Evolutionary conservation across 352 stramenopile genomes (phyloP).

Genomic region (Phytophthora foliorum): DNA sequence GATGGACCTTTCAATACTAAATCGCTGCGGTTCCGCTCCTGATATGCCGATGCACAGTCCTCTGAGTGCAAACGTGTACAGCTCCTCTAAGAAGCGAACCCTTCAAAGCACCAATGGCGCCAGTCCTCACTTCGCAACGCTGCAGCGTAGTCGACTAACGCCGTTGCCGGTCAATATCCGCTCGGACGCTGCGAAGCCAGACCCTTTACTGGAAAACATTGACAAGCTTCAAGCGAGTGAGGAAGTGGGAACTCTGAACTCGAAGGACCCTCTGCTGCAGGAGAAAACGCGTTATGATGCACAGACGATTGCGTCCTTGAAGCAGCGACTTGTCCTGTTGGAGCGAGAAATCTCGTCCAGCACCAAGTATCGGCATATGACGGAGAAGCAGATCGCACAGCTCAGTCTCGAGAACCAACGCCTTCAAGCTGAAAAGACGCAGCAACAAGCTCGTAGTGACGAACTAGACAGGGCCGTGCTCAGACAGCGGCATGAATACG

Average conservation of each 20-base stretch:
- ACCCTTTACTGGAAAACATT: conserved; percentile 6
- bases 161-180: conserved; percentile 65
- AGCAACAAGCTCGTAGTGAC: conserved; percentile 49
- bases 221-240: conserved; percentile 2
- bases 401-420: conserved; percentile 52
- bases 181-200: conserved; percentile 40
- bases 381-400: conserved; percentile 52
- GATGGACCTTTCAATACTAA: conserved; percentile 55
- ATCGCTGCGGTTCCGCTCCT: conserved; percentile 67
- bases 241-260: conserved; percentile 9
- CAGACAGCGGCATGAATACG: conserved; percentile 68
- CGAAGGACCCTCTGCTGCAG: conserved; percentile 23
- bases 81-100: conserved; percentile 72
- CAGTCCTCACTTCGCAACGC: conserved; percentile 48
- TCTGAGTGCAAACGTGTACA: conserved; percentile 63
- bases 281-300: conserved; percentile 46
- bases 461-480: conserved; percentile 57
- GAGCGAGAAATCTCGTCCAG: conserved; percentile 54
- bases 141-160: conserved; percentile 70
- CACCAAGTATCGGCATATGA: conserved; percentile 32
- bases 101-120: conserved; percentile 39
- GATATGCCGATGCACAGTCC: conserved; percentile 70
- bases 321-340: conserved; percentile 51
- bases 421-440: conserved; percentile 44
- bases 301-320: conserved; percentile 54